A percentile compares a stretch with the other conserved stretches of the same genome.
phyloP scores from a whole-genome alignment of 1,284 basidiomycete genomes.

The Puccinia horiana region DNA sequence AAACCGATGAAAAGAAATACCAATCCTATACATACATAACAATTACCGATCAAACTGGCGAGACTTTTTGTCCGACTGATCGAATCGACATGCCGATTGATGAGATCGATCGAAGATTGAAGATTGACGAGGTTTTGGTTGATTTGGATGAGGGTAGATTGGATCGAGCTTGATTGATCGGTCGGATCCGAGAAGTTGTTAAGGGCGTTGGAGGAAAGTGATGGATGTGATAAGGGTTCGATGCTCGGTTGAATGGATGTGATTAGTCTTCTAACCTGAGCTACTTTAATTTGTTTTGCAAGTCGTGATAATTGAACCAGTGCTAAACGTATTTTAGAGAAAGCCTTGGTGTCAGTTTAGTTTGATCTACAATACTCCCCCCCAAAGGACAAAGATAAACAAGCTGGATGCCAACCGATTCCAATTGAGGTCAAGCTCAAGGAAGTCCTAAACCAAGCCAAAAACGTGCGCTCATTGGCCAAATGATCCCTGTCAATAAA shows the following conservation, averaged over 20 bases:
- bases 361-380: background rate
- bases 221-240: background rate
- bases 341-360: background rate
- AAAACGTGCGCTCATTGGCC: constrained; percentile 66
- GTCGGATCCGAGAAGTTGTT: background rate
- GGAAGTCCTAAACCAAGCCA: constrained; percentile 66
- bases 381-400: background rate
- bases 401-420: constrained; percentile 62
- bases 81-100: background rate
- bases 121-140: constrained; percentile 18
- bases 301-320: constrained; percentile 38
- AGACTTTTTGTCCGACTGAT: background rate
- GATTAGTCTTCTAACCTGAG: background rate
- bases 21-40: constrained; percentile 30
- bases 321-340: background rate
- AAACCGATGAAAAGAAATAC: constrained; percentile 33
- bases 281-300: background rate
- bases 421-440: constrained; percentile 65
- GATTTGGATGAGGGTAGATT: constrained; percentile 3
- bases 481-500: constrained; percentile 65
- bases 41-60: constrained; percentile 15
- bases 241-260: background rate
- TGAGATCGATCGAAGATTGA: background rate
- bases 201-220: background rate
- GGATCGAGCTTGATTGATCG: background rate